These are phyloP conservation scores for Hypholoma sublateritium DNA, from an alignment of 768 basidiomycete species.

Conservation along the genomic window DNA sequence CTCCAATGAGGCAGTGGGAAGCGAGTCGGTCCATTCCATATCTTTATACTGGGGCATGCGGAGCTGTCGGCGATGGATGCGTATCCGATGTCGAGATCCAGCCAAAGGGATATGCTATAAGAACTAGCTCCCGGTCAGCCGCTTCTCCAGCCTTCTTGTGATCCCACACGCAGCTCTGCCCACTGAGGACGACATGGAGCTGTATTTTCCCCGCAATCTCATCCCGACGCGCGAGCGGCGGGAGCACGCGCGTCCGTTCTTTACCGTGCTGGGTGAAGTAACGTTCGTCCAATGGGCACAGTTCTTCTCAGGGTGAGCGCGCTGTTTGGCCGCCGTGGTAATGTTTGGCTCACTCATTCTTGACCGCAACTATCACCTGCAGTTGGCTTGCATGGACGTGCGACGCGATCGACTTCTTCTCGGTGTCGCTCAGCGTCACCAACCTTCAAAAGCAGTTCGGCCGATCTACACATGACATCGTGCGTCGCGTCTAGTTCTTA, in stretches of 20 bases:
- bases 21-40: too few relatives aligned
- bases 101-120: neutral
- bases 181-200: conserved; percentile 37
- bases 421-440: conserved; percentile 24
- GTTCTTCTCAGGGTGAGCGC: conserved; percentile 58
- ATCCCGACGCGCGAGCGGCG: conserved; percentile 47
- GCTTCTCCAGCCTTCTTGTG: neutral
- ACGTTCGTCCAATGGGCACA: conserved; percentile 54
- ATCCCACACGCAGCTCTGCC: neutral
- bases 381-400: conserved; percentile 31
- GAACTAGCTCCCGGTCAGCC: neutral
- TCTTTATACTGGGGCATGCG: too few relatives aligned
- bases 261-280: conserved; percentile 41
- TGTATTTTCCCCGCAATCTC: conserved; percentile 49
- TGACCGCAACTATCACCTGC: neutral
- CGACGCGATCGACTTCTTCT: conserved; percentile 29
- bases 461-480: conserved; percentile 20
- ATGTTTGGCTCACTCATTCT: neutral
- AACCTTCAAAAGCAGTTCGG: conserved; percentile 21
- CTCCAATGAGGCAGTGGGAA: too few relatives aligned
- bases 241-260: conserved; percentile 34
- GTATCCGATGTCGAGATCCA: neutral
- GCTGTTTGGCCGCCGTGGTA: neutral
- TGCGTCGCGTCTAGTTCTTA: conserved; percentile 9
- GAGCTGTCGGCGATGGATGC: too few relatives aligned